Evolutionary conservation across 148 eudicot genomes (phyloP).

Genomic region (Fagopyrum tataricum): DNA sequence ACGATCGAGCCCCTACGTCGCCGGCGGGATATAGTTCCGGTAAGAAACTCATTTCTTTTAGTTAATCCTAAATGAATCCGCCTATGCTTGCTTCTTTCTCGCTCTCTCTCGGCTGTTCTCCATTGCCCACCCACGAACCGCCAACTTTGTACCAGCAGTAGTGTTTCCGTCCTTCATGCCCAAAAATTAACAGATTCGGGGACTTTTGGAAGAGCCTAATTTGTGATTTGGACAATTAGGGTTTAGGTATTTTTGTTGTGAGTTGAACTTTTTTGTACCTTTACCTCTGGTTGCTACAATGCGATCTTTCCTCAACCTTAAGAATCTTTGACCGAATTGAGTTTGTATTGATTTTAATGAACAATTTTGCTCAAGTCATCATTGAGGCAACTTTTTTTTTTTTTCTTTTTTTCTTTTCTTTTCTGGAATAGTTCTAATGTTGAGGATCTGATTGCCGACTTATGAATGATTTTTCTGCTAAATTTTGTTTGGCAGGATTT

Average conservation of each 20-base stretch:
- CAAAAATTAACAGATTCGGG: background rate
- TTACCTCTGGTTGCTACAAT: background rate
- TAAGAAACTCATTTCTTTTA: background rate
- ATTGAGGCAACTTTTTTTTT: background rate
- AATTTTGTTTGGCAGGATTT: constrained; percentile 1
- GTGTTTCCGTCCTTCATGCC: background rate
- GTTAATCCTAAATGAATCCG: too few species aligned
- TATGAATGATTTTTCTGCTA: background rate
- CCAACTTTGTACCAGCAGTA: too few species aligned
- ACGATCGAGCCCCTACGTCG: background rate
- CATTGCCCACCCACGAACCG: too few species aligned
- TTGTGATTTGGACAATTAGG: background rate
- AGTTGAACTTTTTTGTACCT: too few species aligned
- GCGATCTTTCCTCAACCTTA: background rate
- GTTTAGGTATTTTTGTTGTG: background rate
- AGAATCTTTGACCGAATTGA: background rate
- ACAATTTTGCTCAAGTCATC: too few species aligned
- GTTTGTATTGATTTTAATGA: too few species aligned
- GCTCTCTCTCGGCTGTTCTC: too few species aligned
- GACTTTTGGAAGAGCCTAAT: background rate
- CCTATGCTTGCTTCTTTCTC: too few species aligned
- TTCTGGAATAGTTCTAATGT: background rate
- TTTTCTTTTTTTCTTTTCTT: too few species aligned
- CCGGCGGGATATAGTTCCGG: background rate
- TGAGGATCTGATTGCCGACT: background rate